These are phyloP conservation scores for Podaxis sp. DNA, from an alignment of 768 basidiomycete species.

Conservation along the genomic window DNA sequence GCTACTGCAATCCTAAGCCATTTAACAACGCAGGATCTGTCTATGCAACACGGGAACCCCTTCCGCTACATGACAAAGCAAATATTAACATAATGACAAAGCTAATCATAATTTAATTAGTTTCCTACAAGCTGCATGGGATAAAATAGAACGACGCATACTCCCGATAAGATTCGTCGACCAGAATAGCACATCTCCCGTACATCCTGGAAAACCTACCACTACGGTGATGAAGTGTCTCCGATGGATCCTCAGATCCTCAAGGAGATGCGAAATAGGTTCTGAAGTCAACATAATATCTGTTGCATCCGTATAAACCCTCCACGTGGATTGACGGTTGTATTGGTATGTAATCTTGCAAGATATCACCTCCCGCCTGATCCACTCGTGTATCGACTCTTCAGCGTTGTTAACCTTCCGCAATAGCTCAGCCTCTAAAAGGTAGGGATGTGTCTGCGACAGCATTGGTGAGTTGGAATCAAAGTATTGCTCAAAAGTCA, in stretches of 20 bases:
- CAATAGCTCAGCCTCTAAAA: not conserved
- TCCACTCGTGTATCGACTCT: not conserved
- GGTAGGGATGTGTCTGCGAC: not conserved
- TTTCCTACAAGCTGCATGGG: not conserved
- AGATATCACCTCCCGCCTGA: not conserved
- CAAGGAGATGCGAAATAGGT: not conserved
- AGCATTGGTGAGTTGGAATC: not conserved
- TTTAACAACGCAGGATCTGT: constrained; percentile 40
- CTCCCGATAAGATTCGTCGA: not conserved
- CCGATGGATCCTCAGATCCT: not conserved
- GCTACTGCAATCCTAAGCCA: constrained; percentile 20
- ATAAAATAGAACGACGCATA: not conserved
- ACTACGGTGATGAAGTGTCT: not conserved
- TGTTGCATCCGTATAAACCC: not conserved
- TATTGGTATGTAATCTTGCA: not conserved
- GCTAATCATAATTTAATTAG: not conserved
- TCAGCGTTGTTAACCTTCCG: not conserved
- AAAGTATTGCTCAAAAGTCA: not conserved
- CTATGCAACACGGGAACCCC: constrained; percentile 47
- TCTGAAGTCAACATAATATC: not conserved
- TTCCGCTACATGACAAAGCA: constrained; percentile 7
- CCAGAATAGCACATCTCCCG: not conserved
- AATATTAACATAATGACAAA: not conserved
- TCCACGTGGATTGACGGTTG: not conserved
- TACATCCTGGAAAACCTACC: not conserved